These are phyloP conservation scores for Blastocystis sp. DNA, from an alignment of 352 stramenopile genomes.

Conservation along the genomic window DNA sequence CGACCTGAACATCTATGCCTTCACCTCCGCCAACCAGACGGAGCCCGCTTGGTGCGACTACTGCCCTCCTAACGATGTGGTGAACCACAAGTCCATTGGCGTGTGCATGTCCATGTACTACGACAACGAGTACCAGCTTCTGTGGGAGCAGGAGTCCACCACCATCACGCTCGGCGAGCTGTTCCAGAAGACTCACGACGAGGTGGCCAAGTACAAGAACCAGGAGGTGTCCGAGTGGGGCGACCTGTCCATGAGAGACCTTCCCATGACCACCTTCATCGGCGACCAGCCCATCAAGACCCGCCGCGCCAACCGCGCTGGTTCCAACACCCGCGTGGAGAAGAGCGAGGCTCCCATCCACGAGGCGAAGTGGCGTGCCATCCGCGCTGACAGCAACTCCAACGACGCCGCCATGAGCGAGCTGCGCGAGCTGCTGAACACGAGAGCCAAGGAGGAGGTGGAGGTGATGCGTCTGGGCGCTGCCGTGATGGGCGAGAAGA, in stretches of 20 bases:
- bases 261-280: background rate
- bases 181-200: background rate
- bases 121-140: conserved; percentile 12
- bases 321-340: background rate
- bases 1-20: conserved; percentile 85
- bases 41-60: conserved; percentile 87
- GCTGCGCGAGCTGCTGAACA: background rate
- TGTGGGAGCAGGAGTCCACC: conserved; percentile 32
- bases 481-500: conserved; percentile 42
- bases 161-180: conserved; percentile 4
- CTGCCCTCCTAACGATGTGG: conserved; percentile 77
- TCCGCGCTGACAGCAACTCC: background rate
- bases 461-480: conserved; percentile 57
- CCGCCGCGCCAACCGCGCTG: background rate
- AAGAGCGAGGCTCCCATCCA: conserved; percentile 7
- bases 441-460: conserved; percentile 19
- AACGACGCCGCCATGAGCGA: background rate
- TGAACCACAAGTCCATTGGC: background rate
- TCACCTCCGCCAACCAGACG: conserved; percentile 83
- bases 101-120: conserved; percentile 74
- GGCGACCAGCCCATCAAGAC: background rate
- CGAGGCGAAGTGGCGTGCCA: conserved; percentile 23
- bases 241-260: background rate
- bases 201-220: background rate
- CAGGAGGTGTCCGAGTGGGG: conserved; percentile 18